These are phyloP conservation scores for Eimeria zaria DNA, from an alignment of 169 alveolate genomes.

Conservation along the genomic window DNA sequence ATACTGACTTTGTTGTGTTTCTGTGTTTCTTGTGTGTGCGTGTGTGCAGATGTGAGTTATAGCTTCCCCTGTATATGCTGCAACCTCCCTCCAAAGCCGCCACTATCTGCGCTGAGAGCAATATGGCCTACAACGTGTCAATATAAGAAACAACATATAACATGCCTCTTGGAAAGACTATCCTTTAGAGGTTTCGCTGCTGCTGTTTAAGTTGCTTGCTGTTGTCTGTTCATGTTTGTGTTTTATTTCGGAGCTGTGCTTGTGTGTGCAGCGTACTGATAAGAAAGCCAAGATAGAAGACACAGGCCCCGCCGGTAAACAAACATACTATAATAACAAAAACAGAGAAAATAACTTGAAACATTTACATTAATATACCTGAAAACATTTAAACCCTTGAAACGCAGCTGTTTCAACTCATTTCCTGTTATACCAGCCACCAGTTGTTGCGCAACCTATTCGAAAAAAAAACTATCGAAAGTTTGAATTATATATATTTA, in stretches of 20 bases:
- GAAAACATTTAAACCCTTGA: neutral
- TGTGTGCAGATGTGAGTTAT: constrained; percentile 4
- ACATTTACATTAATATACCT: too few species aligned
- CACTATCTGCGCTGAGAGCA: neutral
- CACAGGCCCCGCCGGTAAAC: neutral
- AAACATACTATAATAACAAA: neutral
- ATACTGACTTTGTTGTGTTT: neutral
- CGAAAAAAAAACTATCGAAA: neutral
- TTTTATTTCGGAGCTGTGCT: neutral
- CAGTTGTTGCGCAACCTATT: neutral
- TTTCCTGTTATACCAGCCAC: neutral
- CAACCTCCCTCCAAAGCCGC: neutral
- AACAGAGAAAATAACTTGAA: neutral
- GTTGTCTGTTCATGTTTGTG: neutral
- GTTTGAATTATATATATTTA: neutral
- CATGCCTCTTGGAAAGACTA: neutral
- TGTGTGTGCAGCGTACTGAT: neutral
- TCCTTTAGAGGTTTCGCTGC: neutral
- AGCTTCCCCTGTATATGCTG: neutral
- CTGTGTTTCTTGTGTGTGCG: neutral
- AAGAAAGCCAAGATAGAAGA: neutral
- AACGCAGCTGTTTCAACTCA: neutral
- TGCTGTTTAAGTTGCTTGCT: neutral
- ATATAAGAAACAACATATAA: neutral
- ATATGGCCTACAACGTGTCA: neutral